Base-by-base conservation (phyloP, 805 yeast species). In the Nakazawaea populi region DNA sequence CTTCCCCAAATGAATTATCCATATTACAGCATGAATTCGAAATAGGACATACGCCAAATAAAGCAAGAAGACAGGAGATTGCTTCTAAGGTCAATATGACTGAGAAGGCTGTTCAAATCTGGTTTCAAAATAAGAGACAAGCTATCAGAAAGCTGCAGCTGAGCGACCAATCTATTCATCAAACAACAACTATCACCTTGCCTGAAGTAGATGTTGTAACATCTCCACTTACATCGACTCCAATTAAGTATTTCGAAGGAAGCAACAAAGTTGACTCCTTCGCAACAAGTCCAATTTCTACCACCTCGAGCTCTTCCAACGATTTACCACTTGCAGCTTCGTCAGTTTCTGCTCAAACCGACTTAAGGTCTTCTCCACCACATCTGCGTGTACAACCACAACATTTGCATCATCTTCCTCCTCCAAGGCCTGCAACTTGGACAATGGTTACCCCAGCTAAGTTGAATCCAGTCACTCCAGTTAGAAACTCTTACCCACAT, bases 121-220 rank as follows among this genome's bases (percentile, higher is more conserved):
- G 99, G 99, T 94, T 94, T 71, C 99, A 94, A 70, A 94, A 94
- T 69, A 87, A 83, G 67, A 80, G 99, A 67, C 97, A 92, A 68
- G 77, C 91, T 37, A 69, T 85, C 55, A 78, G 90, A 60, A 80
- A 83, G 58, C 50, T 45, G 45, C 49, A 51, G 34, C 40, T 42
- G 47, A 46, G 43, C 37, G 50, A 51, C 31, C 49, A 37, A 7
- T 46, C 49, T 2, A 45, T 45, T n/a, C 52, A 50, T 37, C 48
- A 49, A 39, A 49, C 52, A 11, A 49, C 52, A 6, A 50, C 52
- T 4, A 46, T 51, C 27, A 51, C 50, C 6, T 46, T 51, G 27
- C 53, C 53, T 18, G 53, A 51, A 38, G 44, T 49, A 4, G 42
- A 39, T 9, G 35, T 37, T 35, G 30, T n/a, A 27, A 41, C 45